Conservation (phyloP, 1,139 yeast species). For the Geotrichum carabidarum region DNA sequence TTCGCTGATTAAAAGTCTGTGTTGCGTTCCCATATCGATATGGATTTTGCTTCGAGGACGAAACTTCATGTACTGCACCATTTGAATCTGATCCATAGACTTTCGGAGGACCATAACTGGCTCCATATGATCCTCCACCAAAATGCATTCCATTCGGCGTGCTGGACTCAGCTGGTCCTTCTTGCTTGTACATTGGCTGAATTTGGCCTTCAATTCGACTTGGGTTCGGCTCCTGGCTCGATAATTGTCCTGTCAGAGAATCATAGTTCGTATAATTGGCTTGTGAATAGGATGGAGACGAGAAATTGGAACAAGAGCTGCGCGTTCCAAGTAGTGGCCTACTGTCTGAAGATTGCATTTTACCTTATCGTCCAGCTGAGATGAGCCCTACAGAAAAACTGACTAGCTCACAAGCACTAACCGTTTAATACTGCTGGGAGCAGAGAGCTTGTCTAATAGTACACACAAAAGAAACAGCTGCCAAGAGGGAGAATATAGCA, state of each 20-base stretch:
- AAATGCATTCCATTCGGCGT: conserved; percentile 6
- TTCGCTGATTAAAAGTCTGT: not conserved
- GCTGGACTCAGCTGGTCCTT: not conserved
- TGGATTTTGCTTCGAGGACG: not conserved
- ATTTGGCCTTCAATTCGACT: not conserved
- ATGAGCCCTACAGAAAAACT: no score
- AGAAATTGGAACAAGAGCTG: not conserved
- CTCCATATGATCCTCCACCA: conserved; percentile 9
- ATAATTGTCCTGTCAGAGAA: no score
- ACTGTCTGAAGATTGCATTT: conserved; percentile 1
- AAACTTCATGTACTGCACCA: not conserved
- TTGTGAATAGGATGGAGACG: not conserved
- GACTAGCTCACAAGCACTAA: no score
- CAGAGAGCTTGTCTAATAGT: no score
- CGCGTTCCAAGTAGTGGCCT: not conserved
- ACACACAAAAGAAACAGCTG: no score
- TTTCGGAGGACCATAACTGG: conserved; percentile 7
- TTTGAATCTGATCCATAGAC: conserved; percentile 5
- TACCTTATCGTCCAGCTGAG: not conserved
- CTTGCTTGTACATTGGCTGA: not conserved
- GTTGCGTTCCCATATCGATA: not conserved
- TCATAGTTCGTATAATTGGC: not conserved
- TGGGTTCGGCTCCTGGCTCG: no score
- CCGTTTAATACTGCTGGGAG: no score
- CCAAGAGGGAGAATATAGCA: no score